Evolutionary conservation across 208 protist genomes (phyloP), one percentile per base, ranked within the genome.

Genomic region (Phytomonas sp.): DNA sequence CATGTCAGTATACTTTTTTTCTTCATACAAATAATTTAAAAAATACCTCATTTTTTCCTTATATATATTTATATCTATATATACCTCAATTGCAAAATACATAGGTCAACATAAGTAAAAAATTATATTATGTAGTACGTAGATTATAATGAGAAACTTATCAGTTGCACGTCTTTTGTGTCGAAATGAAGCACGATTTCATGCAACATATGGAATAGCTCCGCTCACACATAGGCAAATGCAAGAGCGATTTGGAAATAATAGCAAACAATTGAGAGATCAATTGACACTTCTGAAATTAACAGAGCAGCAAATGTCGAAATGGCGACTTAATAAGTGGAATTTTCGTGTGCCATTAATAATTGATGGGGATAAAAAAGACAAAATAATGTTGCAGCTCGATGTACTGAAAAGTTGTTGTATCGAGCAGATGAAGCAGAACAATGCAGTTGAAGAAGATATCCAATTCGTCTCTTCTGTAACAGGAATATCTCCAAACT

Each of bases 311-410:
- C 67, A 71, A 28, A 81, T 95, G 67, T 71, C 68, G 1, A 71
- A 74, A 17, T 95, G 90, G 87, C 87, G 81, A 23, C 78, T 95
- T 33, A 95, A 95, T 62, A 88, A 88, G 63, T 95, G 90, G 87
- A 84, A 95, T 70, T 90, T 95, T 69, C 79, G 90, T 26, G 73
- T 93, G 23, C 85, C 90, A 40, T 80, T 77, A 1, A 61, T 91
- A 15, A 67, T 91, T n/a, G 62, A 51, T 23, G 60, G 71, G 2
- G 59, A 65, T 9, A 73, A 88, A 74, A 87, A 81, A 62, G 86
- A 92, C 53, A 65, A 81, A 30, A 72, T 85, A 30, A 72, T 84
- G 70, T 75, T 83, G 30, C 80, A 93, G 61, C 83, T 83, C 28
- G 79, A 95, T 56, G 67, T 88, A 20, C 68, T 95, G 33, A 95